A percentile compares a stretch with the other conserved stretches of the same genome.
Conservation (phyloP, 2,329 filamentous ascomycete species). For the Colletotrichum aenigma region DNA sequence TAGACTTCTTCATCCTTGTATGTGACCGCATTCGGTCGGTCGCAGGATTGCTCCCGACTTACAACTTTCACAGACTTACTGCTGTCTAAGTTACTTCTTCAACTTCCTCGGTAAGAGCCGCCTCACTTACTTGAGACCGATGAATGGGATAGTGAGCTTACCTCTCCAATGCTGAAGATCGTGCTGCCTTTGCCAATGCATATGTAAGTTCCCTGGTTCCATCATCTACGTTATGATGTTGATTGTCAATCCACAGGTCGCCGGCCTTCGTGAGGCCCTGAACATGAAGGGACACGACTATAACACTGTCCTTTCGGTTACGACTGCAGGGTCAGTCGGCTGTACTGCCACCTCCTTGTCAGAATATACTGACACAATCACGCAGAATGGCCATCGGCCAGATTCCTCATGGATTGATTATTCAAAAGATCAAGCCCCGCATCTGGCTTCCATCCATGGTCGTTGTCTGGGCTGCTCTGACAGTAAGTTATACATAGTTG, state of each 20-base stretch:
- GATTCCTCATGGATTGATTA: constrained; percentile 46
- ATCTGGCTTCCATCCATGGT: constrained; percentile 54
- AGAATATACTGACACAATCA: not conserved
- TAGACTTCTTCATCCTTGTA: constrained; percentile 37
- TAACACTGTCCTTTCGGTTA: constrained; percentile 61
- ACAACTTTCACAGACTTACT: constrained; percentile 29
- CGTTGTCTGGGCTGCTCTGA: constrained; percentile 52
- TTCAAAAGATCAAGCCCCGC: constrained; percentile 53
- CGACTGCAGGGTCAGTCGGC: constrained; percentile 8
- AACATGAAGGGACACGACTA: constrained; percentile 62
- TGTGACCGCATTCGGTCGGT: constrained; percentile 1
- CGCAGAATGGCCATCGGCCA: constrained; percentile 39
- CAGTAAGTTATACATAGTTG: constrained; percentile 17
- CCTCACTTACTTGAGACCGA: not conserved
- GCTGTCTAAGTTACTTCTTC: constrained; percentile 38
- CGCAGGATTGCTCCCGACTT: not conserved
- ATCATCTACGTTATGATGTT: not conserved
- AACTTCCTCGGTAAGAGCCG: constrained; percentile 38
- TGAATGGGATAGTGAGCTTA: not conserved
- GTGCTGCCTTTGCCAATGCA: constrained; percentile 21
- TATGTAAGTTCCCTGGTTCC: not conserved
- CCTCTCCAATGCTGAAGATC: not conserved
- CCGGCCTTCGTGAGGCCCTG: constrained; percentile 61
- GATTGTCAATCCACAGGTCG: constrained; percentile 35
- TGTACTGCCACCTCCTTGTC: rapidly evolving